Evolutionary conservation across 2,329 filamentous ascomycete genomes (phyloP).

Genomic region (Talaromyces sp.): DNA sequence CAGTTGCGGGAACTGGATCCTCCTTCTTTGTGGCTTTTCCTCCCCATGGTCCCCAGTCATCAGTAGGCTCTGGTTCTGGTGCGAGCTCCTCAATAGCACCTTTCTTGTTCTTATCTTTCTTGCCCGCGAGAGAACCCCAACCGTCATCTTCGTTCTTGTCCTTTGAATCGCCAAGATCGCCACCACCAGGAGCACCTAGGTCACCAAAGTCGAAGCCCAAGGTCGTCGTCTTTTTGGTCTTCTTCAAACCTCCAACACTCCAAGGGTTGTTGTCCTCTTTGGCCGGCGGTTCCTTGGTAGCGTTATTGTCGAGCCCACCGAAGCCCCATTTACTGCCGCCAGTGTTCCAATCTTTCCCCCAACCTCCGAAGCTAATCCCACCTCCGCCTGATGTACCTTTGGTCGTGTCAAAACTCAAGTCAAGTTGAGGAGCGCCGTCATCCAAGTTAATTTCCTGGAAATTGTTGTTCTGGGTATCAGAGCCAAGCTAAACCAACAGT

Average conservation of each 20-base stretch:
- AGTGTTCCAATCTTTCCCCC: conserved; percentile 58
- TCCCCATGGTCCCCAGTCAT: conserved; percentile 22
- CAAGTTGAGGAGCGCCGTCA: conserved; percentile 53
- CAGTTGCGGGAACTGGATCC: neutral
- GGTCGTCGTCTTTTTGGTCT: conserved; percentile 31
- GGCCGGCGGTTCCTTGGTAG: conserved; percentile 24
- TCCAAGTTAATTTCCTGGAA: conserved; percentile 67
- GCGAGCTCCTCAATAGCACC: conserved; percentile 15
- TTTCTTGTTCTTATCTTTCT: conserved; percentile 45
- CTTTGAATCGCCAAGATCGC: conserved; percentile 36
- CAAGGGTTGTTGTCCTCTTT: conserved; percentile 38
- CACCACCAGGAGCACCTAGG: conserved; percentile 34
- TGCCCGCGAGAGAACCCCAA: conserved; percentile 32
- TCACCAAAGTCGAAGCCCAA: conserved; percentile 41
- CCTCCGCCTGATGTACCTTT: conserved; percentile 33
- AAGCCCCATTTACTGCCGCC: conserved; percentile 46
- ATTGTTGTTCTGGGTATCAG: conserved; percentile 33
- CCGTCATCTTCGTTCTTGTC: conserved; percentile 33
- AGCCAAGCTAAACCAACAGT: conserved; percentile 21
- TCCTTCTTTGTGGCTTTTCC: conserved; percentile 10
- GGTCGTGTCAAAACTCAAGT: conserved; percentile 51
- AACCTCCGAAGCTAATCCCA: conserved; percentile 48
- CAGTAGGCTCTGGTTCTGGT: conserved; percentile 21
- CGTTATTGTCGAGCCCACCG: conserved; percentile 29
- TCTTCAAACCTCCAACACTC: conserved; percentile 29